Evolutionary conservation across 495 filamentous ascomycete species (phyloP).

Genomic region (Alectoria sarmentosa): DNA sequence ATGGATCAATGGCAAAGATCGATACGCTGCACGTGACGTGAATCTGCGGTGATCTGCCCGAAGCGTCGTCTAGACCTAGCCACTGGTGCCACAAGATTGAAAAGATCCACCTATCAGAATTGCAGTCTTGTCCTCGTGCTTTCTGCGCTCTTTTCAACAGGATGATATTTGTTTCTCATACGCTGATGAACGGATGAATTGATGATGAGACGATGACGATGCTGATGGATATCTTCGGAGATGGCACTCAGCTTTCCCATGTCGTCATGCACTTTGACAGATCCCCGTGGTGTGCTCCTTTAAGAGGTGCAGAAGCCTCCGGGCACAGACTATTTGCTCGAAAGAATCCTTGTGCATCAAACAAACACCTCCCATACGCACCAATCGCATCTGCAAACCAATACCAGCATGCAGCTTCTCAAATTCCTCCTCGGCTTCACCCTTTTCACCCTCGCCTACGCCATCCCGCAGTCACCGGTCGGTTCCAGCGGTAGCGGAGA

Average conservation of each 20-base stretch:
- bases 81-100: too few relatives aligned
- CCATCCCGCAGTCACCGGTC: slow-evolving; percentile 10
- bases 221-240: background rate
- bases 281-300: background rate
- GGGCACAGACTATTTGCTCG: background rate
- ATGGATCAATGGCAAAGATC: slow-evolving; percentile 1
- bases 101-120: slow-evolving; percentile 8
- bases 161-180: background rate
- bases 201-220: background rate
- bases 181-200: too few relatives aligned
- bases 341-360: background rate
- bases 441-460: slow-evolving; percentile 4
- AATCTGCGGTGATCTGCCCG: background rate
- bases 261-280: slow-evolving; percentile 3
- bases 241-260: background rate
- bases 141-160: background rate
- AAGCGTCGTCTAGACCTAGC: background rate
- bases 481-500: slow-evolving; percentile 14
- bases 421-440: slow-evolving; percentile 4
- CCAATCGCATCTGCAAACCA: background rate
- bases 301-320: background rate
- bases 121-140: slow-evolving; percentile 9
- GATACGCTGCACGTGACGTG: background rate
- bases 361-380: background rate
- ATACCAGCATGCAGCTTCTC: slow-evolving; percentile 3